Conservation (phyloP, 345 rosid genomes). For the Mangifera indica region DNA sequence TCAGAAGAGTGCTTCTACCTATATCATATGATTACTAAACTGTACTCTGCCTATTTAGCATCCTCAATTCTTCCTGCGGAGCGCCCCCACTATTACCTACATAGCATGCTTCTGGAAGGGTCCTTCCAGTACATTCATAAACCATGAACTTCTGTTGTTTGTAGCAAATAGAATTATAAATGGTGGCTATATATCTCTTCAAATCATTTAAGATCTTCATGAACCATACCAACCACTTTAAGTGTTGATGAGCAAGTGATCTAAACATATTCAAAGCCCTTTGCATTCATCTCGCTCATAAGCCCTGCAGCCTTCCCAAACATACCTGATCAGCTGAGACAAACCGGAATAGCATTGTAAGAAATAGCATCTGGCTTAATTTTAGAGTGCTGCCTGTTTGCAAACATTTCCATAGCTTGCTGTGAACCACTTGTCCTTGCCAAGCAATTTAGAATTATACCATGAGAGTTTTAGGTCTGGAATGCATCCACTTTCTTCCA, state of each 20-base stretch:
- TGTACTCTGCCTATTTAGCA: too few species aligned
- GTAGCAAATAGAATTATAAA: not conserved
- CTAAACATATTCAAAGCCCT: constrained; percentile 73
- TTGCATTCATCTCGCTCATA: constrained; percentile 80
- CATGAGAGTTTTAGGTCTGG: constrained; percentile 81
- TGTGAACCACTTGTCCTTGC: constrained; percentile 67
- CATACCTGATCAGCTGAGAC: constrained; percentile 80
- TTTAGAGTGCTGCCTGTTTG: constrained; percentile 50
- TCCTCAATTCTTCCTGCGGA: too few species aligned
- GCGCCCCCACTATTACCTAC: not conserved
- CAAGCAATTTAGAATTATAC: constrained; percentile 78
- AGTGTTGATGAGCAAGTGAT: constrained; percentile 88
- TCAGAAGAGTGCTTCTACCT: too few species aligned
- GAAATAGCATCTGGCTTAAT: constrained; percentile 75
- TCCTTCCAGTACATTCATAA: not conserved
- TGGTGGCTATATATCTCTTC: not conserved
- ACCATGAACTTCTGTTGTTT: not conserved
- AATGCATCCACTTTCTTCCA: constrained; percentile 68
- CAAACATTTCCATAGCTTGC: constrained; percentile 63
- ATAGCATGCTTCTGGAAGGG: not conserved
- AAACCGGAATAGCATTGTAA: constrained; percentile 81
- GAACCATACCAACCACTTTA: constrained; percentile 84
- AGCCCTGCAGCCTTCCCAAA: constrained; percentile 85
- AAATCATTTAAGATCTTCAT: constrained; percentile 38
- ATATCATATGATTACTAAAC: too few species aligned